phyloP scores from a whole-genome alignment of 2,329 filamentous ascomycete genomes.

The Ascochyta pisi region DNA sequence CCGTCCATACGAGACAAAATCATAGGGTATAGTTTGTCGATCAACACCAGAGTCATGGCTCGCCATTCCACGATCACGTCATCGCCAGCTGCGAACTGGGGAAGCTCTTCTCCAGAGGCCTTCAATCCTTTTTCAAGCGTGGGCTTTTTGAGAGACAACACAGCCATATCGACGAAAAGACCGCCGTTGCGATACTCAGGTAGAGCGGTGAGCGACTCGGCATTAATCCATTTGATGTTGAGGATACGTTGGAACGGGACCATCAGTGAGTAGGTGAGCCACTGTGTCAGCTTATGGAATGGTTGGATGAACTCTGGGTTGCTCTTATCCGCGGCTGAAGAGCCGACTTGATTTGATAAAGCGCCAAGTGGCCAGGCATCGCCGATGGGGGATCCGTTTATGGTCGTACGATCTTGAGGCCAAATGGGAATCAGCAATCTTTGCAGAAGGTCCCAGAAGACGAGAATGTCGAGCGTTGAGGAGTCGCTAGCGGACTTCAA shows the following conservation, averaged over 20 bases:
- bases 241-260: constrained; percentile 85
- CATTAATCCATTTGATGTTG: constrained; percentile 79
- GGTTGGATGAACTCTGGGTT: constrained; percentile 82
- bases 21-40: constrained; percentile 72
- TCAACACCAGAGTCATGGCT: constrained; percentile 73
- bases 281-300: constrained; percentile 90
- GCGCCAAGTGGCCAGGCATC: constrained; percentile 89
- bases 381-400: constrained; percentile 83
- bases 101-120: constrained; percentile 70
- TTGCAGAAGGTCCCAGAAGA: constrained; percentile 88
- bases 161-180: constrained; percentile 82
- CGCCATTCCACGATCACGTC: constrained; percentile 81
- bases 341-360: constrained; percentile 70
- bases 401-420: constrained; percentile 81
- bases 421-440: constrained; percentile 84
- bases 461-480: constrained; percentile 70
- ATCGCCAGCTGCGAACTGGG: constrained; percentile 72
- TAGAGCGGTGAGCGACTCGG: constrained; percentile 84
- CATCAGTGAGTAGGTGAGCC: constrained; percentile 94
- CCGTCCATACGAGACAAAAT: constrained; percentile 73
- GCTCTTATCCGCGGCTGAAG: constrained; percentile 36
- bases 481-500: constrained; percentile 25
- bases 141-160: constrained; percentile 73
- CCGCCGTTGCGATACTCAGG: constrained; percentile 94
- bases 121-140: constrained; percentile 73